A percentile compares a stretch with the other conserved stretches of the same genome.
phyloP scores from a whole-genome alignment of 2,329 filamentous ascomycete species.

The Cercospora berteroae region DNA sequence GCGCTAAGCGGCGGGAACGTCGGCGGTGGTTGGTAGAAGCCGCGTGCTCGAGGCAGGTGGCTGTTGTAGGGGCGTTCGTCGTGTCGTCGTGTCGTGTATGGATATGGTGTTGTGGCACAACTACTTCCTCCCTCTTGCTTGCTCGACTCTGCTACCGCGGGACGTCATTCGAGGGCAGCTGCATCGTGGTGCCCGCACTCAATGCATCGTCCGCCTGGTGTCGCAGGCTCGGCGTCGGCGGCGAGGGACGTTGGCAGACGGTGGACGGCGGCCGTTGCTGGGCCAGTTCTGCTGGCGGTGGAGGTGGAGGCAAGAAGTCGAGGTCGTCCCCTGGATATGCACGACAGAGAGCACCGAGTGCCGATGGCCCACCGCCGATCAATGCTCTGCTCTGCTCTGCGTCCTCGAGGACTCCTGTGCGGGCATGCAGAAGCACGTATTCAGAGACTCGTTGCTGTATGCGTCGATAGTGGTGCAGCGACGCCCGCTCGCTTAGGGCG shows the following conservation, averaged over 20 bases:
- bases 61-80: not conserved
- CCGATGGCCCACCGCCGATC: not conserved
- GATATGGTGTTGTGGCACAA: slow-evolving; percentile 1
- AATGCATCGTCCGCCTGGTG: slow-evolving; percentile 10
- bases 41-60: not conserved
- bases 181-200: slow-evolving; percentile 19
- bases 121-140: not conserved
- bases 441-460: not conserved
- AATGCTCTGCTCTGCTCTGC: not conserved
- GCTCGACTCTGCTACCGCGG: slow-evolving; percentile 4
- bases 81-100: slow-evolving; percentile 4
- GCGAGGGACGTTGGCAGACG: not conserved
- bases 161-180: slow-evolving; percentile 1
- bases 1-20: slow-evolving; percentile 10
- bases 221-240: not conserved
- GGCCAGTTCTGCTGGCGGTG: not conserved
- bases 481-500: not conserved
- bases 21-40: not conserved
- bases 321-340: not conserved
- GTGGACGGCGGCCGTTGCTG: not conserved
- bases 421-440: not conserved
- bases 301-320: not conserved
- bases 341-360: not conserved
- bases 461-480: not conserved
- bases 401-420: not conserved